Evolutionary conservation across 208 protist species (phyloP), one percentile per base, ranked within the genome.

Genomic region (Leptomonas seymouri): DNA sequence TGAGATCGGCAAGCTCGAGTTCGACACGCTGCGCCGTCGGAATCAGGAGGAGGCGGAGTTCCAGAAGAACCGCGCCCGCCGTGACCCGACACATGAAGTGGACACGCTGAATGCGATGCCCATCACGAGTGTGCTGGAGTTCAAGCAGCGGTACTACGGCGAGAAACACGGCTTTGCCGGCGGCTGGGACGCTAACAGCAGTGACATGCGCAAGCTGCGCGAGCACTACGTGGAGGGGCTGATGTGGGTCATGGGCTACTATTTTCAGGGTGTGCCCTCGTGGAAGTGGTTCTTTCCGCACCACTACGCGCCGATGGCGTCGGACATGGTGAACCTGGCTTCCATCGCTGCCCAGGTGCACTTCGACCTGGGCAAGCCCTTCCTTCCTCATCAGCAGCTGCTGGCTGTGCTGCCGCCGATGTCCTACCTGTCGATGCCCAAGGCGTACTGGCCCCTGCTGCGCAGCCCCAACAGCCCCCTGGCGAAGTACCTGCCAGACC

Each of bases 321-420:
- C 86, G 59, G 95, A 98, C 78, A 75, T 98, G 56, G 68, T 94
- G 50, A 89, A 93, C 72, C 76, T 97, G 30, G 65, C 82, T 20
- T 83, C 77, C 48, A 72, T 95, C 36, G 91, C 81, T 8, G 46
- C 63, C 7, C 56, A 67, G 16, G 79, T 93, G 0, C 57, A 78
- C 16, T 96, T 97, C 71, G 79, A 89, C 18, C 56, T 76, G 1
- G 91, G 90, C 59, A 74, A 85, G 81, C 91, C 91, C 25, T 97
- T 97, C 76, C 69, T 93, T 9, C 93, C 91, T 0, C 91, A 96
- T 68, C 89, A 97, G 78, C 99, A 99, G 91, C 90, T 99, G 42
- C 91, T 99, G 58, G 91, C 95, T 36, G 99, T 99, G 49, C 77
- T 99, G n/a, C 98, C 98, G 39, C 88, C 95, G 16, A 90, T 93